Evolutionary conservation across 768 basidiomycete genomes (phyloP).

Genomic region (Lactarius sanguifluus): DNA sequence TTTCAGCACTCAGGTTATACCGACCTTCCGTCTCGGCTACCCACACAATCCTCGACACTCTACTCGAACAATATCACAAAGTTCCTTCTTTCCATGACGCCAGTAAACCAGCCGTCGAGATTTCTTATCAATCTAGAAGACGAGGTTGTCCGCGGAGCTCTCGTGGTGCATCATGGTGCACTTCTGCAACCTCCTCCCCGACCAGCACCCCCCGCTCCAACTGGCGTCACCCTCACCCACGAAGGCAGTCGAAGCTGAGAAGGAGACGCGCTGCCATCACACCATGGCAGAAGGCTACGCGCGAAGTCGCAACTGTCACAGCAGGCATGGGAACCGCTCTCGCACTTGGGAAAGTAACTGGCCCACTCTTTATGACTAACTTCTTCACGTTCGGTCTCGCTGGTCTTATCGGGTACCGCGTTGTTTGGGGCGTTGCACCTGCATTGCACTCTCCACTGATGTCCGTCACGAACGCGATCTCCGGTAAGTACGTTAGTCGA

Average conservation of each 20-base stretch:
- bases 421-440: conserved; percentile 87
- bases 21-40: conserved; percentile 83
- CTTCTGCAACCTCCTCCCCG: conserved; percentile 68
- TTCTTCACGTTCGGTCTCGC: conserved; percentile 90
- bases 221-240: conserved; percentile 51
- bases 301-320: conserved; percentile 72
- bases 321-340: conserved; percentile 73
- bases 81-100: conserved; percentile 74
- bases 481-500: conserved; percentile 48
- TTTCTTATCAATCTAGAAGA: conserved; percentile 73
- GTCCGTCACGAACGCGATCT: conserved; percentile 89
- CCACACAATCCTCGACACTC: conserved; percentile 84
- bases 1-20: conserved; percentile 59
- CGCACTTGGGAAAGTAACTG: conserved; percentile 76
- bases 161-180: conserved; percentile 68
- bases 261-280: conserved; percentile 57
- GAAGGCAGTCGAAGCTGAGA: conserved; percentile 47
- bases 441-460: conserved; percentile 88
- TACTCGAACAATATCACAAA: conserved; percentile 93
- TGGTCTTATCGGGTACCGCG: conserved; percentile 81
- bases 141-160: conserved; percentile 80
- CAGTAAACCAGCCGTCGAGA: conserved; percentile 49
- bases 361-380: conserved; percentile 82
- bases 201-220: conserved; percentile 58
- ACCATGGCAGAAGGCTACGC: conserved; percentile 79